A percentile compares a stretch with the other conserved stretches of the same genome.
Evolutionary conservation across 192 early-diverging fungal species (phyloP).

Genomic region (Backusella psychrophila): DNA sequence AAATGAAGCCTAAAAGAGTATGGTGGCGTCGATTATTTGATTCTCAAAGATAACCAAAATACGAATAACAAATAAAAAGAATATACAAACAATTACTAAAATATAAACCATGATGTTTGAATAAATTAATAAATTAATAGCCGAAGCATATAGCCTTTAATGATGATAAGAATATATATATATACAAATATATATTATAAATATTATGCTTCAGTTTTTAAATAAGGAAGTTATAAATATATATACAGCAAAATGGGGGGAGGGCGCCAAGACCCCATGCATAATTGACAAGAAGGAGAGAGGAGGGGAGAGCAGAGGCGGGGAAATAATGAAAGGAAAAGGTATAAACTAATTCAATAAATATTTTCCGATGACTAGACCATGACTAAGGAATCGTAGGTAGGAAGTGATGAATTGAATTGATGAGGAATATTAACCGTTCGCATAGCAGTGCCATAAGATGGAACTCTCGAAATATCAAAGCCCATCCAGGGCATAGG

Average conservation of each 20-base stretch:
- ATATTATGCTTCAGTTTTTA: neutral
- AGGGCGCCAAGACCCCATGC: neutral
- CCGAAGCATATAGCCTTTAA: neutral
- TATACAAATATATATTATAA: neutral
- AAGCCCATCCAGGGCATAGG: constrained; percentile 12
- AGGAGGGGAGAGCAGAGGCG: neutral
- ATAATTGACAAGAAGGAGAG: neutral
- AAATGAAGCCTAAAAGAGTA: neutral
- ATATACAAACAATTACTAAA: neutral
- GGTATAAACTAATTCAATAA: neutral
- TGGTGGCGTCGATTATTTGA: constrained; percentile 2
- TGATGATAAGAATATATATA: neutral
- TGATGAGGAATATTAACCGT: constrained; percentile 11
- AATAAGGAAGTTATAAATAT: neutral
- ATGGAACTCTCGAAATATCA: constrained; percentile 29
- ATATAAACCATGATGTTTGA: neutral
- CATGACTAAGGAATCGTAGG: constrained; percentile 22
- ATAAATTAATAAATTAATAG: neutral
- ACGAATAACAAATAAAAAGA: neutral
- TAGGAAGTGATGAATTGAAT: constrained; percentile 10
- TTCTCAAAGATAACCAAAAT: neutral
- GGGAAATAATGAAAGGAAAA: neutral
- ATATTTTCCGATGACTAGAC: neutral
- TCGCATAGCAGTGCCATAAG: constrained; percentile 26
- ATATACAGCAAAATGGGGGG: neutral